Percentiles rank a stretch among this genome's conserved stretches.
phyloP scores from a whole-genome alignment of 495 filamentous ascomycete species.

The Penicillium macrosclerotiorum region DNA sequence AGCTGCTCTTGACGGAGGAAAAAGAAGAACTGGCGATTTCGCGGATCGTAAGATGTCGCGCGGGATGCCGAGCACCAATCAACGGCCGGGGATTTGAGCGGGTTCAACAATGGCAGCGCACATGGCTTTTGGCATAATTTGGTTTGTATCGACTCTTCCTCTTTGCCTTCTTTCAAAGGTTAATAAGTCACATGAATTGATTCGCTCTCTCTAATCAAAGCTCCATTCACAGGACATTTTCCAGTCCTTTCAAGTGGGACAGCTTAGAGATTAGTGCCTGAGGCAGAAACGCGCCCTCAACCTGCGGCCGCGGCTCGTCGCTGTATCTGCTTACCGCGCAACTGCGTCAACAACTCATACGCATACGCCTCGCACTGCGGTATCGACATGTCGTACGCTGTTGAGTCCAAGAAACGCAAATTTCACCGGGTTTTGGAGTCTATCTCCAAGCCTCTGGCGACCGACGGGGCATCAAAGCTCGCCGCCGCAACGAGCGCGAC shows the following conservation, averaged over 20 bases:
- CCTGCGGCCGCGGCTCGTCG: slow-evolving; percentile 6
- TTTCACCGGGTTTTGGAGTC: slow-evolving; percentile 57
- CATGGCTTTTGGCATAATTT: too few relatives aligned
- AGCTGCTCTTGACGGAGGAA: slow-evolving; percentile 8
- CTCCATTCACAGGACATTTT: too few relatives aligned
- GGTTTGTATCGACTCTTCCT: too few relatives aligned
- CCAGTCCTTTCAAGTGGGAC: too few relatives aligned
- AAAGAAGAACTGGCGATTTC: slow-evolving; percentile 12
- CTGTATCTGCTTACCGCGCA: background rate
- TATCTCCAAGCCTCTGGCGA: slow-evolving; percentile 35
- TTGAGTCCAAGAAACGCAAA: slow-evolving; percentile 55
- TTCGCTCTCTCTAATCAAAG: too few relatives aligned
- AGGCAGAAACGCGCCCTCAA: slow-evolving; percentile 15
- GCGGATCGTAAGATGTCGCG: slow-evolving; percentile 19
- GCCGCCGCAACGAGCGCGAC: slow-evolving; percentile 20
- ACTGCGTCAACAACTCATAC: slow-evolving; percentile 3
- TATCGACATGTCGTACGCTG: slow-evolving; percentile 48
- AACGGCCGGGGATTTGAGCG: slow-evolving; percentile 21
- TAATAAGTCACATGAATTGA: too few relatives aligned
- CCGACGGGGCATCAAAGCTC: slow-evolving; percentile 20
- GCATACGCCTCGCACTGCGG: background rate
- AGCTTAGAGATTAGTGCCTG: slow-evolving; percentile 24
- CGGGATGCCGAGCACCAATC: slow-evolving; percentile 25
- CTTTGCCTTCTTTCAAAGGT: too few relatives aligned
- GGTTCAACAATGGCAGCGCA: background rate